Base-by-base conservation (phyloP, 371 early-diverging fungal genomes). In the Catenaria anguillulae region DNA sequence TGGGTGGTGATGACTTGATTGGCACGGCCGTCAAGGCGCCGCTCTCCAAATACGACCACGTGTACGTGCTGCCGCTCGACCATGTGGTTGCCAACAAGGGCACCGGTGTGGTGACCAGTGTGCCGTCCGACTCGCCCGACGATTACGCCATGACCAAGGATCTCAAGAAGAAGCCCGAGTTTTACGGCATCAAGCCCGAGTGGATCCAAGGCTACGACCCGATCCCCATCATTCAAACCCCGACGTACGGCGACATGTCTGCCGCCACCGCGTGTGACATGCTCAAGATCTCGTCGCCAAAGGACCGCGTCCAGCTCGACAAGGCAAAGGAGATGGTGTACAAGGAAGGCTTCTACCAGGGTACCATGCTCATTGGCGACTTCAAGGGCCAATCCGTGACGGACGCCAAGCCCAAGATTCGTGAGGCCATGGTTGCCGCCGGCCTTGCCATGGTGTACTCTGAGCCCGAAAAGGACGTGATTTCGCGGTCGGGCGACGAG, bases 81-180 rank as follows among this genome's bases (percentile, higher is more conserved):
- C 90, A 85, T 59, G 95, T 98, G 31, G 74, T 92, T 55, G 81
- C 90, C 43, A 92, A 87, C 60, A 97, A 90, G 84, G 98, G 98
- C 68, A 98, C 98, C 6, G 98, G 97, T 65, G 91, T 98, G 33
- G 97, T 97, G 43, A 96, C 97, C 0, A 94, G 94, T 6, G 98
- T 98, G 29, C 98, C 98, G 35, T 92, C 92, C 15, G 96, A 98
- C 68, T 94, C 98, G 43, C 98, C 98, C 23, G 97, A 93, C 69
- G 98, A 98, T 75, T 95, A 74, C 72, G 87, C 89, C 37, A 81
- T 95, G 50, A 74, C 93, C 63, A 77, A 77, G 67, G 97, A 96
- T 68, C 74, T 97, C 71, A 82, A 82, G 71, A 93, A 94, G 80
- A 97, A 97, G 79, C 70, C 87, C 24, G 91, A 79, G 17, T 95